Evolutionary conservation across 23 red algal species (phyloP), one percentile per base, ranked within the genome.

Genomic region (Gracilaria gracilis): DNA sequence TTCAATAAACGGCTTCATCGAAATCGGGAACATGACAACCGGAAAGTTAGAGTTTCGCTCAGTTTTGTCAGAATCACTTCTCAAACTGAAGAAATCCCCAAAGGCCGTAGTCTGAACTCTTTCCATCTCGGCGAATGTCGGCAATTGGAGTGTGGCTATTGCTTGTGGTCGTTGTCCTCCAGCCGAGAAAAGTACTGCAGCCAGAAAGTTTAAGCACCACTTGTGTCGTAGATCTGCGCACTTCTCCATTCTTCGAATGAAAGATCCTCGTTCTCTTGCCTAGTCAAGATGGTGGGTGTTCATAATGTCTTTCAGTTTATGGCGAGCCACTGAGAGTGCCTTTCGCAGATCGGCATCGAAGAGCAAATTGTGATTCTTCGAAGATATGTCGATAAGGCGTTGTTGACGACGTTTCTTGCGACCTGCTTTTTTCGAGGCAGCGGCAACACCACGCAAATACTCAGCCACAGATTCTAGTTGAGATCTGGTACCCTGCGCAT

Each of bases 151-250:
- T 28, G 3, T 12, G 1, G 79, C 17, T 38, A 57, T 9, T 27
- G 55, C 79, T 40, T 64, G 4, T 1, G 33, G 79, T 36, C 79
- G 79, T 29, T 83, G 79, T 50, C 79, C 79, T 11, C 53, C 79
- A 4, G 32, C 6, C 1, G 79, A 16, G 9, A 83, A 65, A 9
- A 42, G 51, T 7, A 83, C 19, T 24, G 54, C 27, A 34, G 25
- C 49, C n/a, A 83, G 15, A 14, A 64, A 83, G 31, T 83, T 83
- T 0, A 83, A 2, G 33, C 51, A 83, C 79, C 79, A 83, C 53
- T 83, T 83, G 15, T 83, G 29, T 1, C 48, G 14, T 9, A 79
- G 37, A 27, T 29, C 62, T 13, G 1, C 28, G 9, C 11, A 19
- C 11, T 2, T 3, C 1, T 67, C 28, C 9, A 67, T 2, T 21